These are phyloP conservation scores for Crinitomyces ghanaensis DNA, from an alignment of 805 yeast species.

Conservation along the genomic window DNA sequence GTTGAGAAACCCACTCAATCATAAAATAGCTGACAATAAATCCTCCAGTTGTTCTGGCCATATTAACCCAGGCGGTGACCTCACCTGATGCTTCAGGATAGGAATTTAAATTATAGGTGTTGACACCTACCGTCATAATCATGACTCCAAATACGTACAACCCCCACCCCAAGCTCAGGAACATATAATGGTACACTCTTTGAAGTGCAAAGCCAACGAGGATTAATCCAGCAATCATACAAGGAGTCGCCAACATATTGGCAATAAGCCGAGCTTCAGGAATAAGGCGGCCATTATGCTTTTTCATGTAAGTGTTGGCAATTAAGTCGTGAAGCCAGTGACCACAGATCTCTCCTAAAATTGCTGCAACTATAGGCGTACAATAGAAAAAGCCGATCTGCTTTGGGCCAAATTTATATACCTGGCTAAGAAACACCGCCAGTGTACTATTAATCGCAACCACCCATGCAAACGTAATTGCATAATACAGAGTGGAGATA, in stretches of 20 bases:
- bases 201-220: slow-evolving; percentile 3
- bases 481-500: slow-evolving; percentile 1
- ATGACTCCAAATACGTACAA: slow-evolving; percentile 6
- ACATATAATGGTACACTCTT: slow-evolving; percentile 2
- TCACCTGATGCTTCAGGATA: slow-evolving; percentile 6
- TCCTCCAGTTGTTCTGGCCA: slow-evolving; percentile 3
- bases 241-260: slow-evolving; percentile 3
- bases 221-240: slow-evolving; percentile 3
- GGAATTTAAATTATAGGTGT: slow-evolving; percentile 4
- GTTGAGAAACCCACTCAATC: slow-evolving; percentile 3
- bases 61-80: slow-evolving; percentile 2
- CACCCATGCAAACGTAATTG: slow-evolving; percentile 6
- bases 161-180: slow-evolving; percentile 4
- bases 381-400: slow-evolving; percentile 5
- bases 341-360: slow-evolving; percentile 3
- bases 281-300: slow-evolving; percentile 2
- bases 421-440: slow-evolving; percentile 1
- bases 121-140: slow-evolving; percentile 5
- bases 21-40: slow-evolving; percentile 5
- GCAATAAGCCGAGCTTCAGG: slow-evolving; percentile 5
- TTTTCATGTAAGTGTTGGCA: slow-evolving; percentile 1
- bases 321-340: slow-evolving; percentile 7
- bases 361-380: slow-evolving; percentile 5
- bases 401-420: slow-evolving; percentile 4
- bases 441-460: slow-evolving; percentile 5